These are phyloP conservation scores for Parathielavia appendiculata DNA, from an alignment of 495 filamentous ascomycete species.

Conservation along the genomic window DNA sequence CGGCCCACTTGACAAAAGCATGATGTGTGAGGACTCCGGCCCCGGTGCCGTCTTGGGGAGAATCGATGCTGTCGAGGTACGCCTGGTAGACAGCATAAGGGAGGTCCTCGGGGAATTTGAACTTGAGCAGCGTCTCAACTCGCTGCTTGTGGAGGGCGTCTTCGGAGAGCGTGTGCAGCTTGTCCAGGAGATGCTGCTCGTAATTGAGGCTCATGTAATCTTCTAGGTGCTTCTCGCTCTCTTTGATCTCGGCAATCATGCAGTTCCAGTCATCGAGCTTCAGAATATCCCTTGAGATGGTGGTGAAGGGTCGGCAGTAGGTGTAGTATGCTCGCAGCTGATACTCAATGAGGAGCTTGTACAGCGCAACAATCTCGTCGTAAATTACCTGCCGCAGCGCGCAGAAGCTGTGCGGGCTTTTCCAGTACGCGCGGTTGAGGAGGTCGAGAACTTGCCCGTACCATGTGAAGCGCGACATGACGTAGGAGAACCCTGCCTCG, in stretches of 20 bases:
- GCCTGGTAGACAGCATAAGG: conserved; percentile 25
- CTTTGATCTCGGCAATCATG: conserved; percentile 20
- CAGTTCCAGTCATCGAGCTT: conserved; percentile 24
- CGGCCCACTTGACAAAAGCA: conserved; percentile 17
- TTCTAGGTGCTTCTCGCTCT: conserved; percentile 15
- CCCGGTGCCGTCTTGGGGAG: conserved; percentile 15
- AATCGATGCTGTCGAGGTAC: conserved; percentile 23
- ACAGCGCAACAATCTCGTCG: conserved; percentile 17
- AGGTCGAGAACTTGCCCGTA: conserved; percentile 23
- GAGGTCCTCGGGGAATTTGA: conserved; percentile 27
- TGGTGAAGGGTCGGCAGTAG: conserved; percentile 17
- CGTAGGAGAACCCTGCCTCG: conserved; percentile 23
- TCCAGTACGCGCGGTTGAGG: conserved; percentile 22
- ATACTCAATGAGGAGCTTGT: conserved; percentile 25
- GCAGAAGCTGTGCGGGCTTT: conserved; percentile 18
- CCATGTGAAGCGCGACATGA: conserved; percentile 26
- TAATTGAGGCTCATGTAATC: conserved; percentile 25
- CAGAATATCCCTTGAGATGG: conserved; percentile 19
- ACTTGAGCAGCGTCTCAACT: conserved; percentile 17
- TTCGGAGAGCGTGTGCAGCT: conserved; percentile 22
- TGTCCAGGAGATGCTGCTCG: conserved; percentile 21
- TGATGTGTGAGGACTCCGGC: conserved; percentile 18
- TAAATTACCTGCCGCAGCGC: conserved; percentile 8
- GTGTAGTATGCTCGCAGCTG: conserved; percentile 23
- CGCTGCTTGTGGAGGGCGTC: conserved; percentile 21